Evolutionary conservation across 164 flowering plant genomes (phyloP), one percentile per base, ranked within the genome.

Genomic region (Nelumbo lutea): DNA sequence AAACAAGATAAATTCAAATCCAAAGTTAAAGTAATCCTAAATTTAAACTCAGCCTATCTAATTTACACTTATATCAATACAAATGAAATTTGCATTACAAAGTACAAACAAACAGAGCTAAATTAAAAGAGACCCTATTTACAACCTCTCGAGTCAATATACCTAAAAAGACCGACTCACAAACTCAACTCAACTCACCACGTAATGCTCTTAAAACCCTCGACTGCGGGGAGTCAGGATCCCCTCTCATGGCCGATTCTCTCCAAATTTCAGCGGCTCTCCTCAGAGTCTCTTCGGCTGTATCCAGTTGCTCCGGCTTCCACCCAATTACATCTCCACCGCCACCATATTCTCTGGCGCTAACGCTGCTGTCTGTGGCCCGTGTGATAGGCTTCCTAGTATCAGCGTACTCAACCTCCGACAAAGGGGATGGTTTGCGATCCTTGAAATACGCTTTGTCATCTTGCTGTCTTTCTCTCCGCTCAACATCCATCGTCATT

Each of bases 221-320:
- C 0, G 83, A 78, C 6, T 87, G 93, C 0, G 96, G 90, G 39
- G 75, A 72, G 41, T 88, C 86, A 7, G 93, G 91, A 70, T 79
- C 87, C 0, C 90, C 93, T 39, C 87, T 78, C 82, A 69, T 73
- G 0, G 87, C 87, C 10, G 71, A 66, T 72, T 71, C 59, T 47
- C 40, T 73, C 73, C 80, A 91, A 7, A 87, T 86, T 78, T 67
- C 66, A 1, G 14, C 9, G 2, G 88, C 94, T 62, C 87, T 78
- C 64, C 1, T 9, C 7, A 88, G 80, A 27, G 94, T 56, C 51
- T 87, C 90, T 67, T 89, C 97, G 0, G 89, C 94, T 55, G 87
- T 82, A 44, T 83, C 90, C 6, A 78, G 72, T 83, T 88, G 93
- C 84, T 87, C 93, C 65, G 83, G 81, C 65, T 43, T 50, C 81